Percentiles rank a stretch among this genome's conserved stretches.
These are phyloP conservation scores for Aphanomyces astaci DNA, from an alignment of 352 stramenopile species.

Conservation along the genomic window DNA sequence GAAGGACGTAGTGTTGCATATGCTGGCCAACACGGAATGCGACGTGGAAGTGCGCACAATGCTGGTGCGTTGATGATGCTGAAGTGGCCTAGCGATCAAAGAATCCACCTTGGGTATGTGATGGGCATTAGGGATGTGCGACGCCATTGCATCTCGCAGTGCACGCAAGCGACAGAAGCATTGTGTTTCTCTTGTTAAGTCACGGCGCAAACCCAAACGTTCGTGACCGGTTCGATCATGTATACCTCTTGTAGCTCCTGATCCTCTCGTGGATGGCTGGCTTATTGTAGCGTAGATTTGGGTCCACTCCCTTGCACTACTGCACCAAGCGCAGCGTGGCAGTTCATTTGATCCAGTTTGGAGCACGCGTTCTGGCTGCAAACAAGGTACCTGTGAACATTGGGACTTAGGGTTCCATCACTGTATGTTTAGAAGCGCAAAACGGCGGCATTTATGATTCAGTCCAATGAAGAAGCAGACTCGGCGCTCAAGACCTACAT, in stretches of 20 bases:
- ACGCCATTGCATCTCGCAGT: slow-evolving; percentile 56
- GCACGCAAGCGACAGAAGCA: slow-evolving; percentile 40
- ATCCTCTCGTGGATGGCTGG: too few relatives aligned
- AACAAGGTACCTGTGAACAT: not conserved
- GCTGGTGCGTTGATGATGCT: slow-evolving; percentile 33
- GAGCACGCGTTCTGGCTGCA: not conserved
- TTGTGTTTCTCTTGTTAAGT: slow-evolving; percentile 62
- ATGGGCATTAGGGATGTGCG: slow-evolving; percentile 42
- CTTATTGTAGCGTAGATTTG: slow-evolving; percentile 41
- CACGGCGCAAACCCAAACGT: slow-evolving; percentile 47
- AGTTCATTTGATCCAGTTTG: slow-evolving; percentile 16
- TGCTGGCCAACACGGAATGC: slow-evolving; percentile 35
- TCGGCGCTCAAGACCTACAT: not conserved
- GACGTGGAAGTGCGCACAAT: slow-evolving; percentile 57
- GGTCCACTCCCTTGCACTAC: slow-evolving; percentile 60
- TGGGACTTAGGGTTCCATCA: not conserved
- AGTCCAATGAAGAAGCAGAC: slow-evolving; percentile 4
- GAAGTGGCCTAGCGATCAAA: not conserved
- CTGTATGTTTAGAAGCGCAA: not conserved
- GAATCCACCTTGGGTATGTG: not conserved
- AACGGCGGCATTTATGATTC: slow-evolving; percentile 1
- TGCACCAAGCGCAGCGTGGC: slow-evolving; percentile 17
- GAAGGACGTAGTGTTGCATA: slow-evolving; percentile 44
- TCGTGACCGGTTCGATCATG: slow-evolving; percentile 28
- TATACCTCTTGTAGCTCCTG: too few relatives aligned